phyloP scores from a whole-genome alignment of 176 grass and related monocot species.

The Thalia dealbata region DNA sequence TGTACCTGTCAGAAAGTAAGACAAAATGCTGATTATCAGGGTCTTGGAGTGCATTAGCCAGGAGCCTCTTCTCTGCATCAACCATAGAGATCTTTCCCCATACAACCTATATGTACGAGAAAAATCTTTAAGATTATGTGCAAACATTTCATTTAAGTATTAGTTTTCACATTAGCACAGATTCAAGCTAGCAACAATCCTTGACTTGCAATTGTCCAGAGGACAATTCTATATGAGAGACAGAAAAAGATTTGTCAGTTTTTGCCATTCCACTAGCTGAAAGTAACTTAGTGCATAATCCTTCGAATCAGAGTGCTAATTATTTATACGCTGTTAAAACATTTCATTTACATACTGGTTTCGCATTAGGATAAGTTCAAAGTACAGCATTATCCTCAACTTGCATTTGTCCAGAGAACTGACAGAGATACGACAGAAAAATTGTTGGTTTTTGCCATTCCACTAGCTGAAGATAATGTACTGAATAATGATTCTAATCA shows the following conservation, averaged over 20 bases:
- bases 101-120: slow-evolving; percentile 39
- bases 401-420: too few relatives aligned
- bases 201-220: neutral
- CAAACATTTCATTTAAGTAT: neutral
- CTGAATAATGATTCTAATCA: too few relatives aligned
- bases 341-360: neutral
- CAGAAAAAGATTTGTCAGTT: neutral
- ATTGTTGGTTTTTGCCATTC: too few relatives aligned
- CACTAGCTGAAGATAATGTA: too few relatives aligned
- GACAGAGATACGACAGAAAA: too few relatives aligned
- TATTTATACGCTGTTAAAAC: too few relatives aligned
- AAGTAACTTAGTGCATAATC: too few relatives aligned
- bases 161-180: slow-evolving; percentile 1
- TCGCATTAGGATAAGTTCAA: too few relatives aligned
- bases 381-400: too few relatives aligned
- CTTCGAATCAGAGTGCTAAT: too few relatives aligned
- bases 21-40: slow-evolving; percentile 86
- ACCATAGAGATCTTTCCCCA: slow-evolving; percentile 98
- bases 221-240: neutral
- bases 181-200: neutral
- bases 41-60: slow-evolving; percentile 81
- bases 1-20: slow-evolving; percentile 88
- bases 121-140: neutral
- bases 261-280: too few relatives aligned
- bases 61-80: slow-evolving; percentile 87